Conservation (phyloP, 257 asterid genomes). For the Paraleonurus japonicus region DNA sequence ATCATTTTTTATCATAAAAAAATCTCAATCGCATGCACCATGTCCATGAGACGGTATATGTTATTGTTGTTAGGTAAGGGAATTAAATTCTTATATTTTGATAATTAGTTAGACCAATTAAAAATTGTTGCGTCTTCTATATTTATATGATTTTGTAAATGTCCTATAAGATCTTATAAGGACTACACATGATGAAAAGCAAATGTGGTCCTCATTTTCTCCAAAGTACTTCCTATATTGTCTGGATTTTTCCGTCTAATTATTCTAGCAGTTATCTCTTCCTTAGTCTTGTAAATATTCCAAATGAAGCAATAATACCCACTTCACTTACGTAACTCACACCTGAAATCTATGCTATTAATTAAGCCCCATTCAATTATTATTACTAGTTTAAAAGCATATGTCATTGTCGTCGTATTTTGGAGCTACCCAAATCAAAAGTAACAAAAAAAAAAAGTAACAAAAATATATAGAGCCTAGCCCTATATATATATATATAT, state of each 20-base stretch:
- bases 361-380: neutral
- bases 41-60: too few species aligned
- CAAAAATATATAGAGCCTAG: too few species aligned
- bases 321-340: slow-evolving; percentile 1
- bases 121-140: neutral
- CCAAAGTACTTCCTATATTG: slow-evolving; percentile 15
- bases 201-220: slow-evolving; percentile 26
- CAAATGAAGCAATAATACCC: slow-evolving; percentile 11
- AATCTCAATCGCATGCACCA: too few species aligned
- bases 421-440: neutral
- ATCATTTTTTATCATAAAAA: too few species aligned
- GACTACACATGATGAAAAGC: slow-evolving; percentile 15
- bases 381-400: neutral
- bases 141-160: neutral
- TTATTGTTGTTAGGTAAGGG: neutral
- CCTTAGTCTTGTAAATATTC: slow-evolving; percentile 27
- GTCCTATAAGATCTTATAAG: neutral
- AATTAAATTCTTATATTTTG: neutral
- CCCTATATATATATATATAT: too few species aligned
- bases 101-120: neutral
- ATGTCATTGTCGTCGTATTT: neutral
- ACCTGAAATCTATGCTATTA: slow-evolving; percentile 11
- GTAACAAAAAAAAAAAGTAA: too few species aligned
- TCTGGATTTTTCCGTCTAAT: slow-evolving; percentile 27
- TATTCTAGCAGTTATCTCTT: slow-evolving; percentile 27